Percentiles rank a stretch among this genome's conserved stretches.
Conservation (phyloP, 305 asterid species). For the Fraxinus sp. region DNA sequence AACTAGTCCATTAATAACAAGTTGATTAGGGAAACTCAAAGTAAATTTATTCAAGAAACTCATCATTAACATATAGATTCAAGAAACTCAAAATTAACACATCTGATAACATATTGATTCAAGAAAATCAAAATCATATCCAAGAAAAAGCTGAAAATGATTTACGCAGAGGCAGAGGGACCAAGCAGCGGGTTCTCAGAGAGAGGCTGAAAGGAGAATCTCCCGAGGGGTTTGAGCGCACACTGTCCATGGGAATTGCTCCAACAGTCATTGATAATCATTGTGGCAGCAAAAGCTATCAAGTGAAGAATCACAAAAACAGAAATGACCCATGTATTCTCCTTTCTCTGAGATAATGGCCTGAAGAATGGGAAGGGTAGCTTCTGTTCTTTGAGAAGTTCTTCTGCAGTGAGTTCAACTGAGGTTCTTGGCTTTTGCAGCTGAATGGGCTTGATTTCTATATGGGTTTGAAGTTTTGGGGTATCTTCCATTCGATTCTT, state of each 20-base stretch:
- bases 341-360: slow-evolving; percentile 61
- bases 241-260: slow-evolving; percentile 62
- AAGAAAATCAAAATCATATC: not conserved
- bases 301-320: slow-evolving; percentile 69
- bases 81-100: not conserved
- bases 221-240: slow-evolving; percentile 53
- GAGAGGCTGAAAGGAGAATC: slow-evolving; percentile 81
- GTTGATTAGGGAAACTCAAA: not conserved
- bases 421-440: slow-evolving; percentile 36
- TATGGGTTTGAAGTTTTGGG: slow-evolving; percentile 33
- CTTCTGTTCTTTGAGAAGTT: slow-evolving; percentile 45
- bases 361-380: slow-evolving; percentile 71
- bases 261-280: slow-evolving; percentile 77
- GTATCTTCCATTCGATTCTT: slow-evolving; percentile 39
- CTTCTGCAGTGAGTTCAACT: slow-evolving; percentile 48
- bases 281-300: slow-evolving; percentile 58
- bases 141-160: not conserved
- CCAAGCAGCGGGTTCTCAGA: slow-evolving; percentile 84
- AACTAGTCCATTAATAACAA: not conserved
- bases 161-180: slow-evolving; percentile 86
- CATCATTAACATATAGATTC: not conserved
- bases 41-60: not conserved
- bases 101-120: not conserved
- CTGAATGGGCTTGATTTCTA: slow-evolving; percentile 42
- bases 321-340: slow-evolving; percentile 73